Base-by-base conservation (phyloP, 768 basidiomycete species). In the Rhizopogon vulgaris region DNA sequence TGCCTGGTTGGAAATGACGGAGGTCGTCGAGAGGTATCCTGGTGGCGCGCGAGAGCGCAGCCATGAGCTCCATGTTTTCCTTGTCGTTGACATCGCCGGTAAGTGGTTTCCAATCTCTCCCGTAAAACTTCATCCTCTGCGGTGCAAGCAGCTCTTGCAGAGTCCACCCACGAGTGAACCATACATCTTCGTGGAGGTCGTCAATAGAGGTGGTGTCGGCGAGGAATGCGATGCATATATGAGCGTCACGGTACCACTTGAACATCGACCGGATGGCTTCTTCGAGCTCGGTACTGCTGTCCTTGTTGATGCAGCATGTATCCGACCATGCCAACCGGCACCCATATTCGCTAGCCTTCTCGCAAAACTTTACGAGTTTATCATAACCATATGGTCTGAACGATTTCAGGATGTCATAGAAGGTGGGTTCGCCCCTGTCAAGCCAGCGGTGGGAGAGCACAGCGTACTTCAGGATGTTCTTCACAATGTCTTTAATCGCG, bases 201-300 rank as follows among this genome's bases (percentile, higher is more conserved):
- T 68, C 64, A 0, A 60, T 22, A 2, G 66, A 63, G 7, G 66
- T 66, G 15, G 64, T 58, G 12, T 68, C 65, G 2, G 64, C 56
- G 52, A 66, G 32, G 56, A 66, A 66, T n/a, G 66, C 64, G 41
- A 66, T 66, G 60, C 66, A 68, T 11, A 64, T 51, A 34, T 64
- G 52, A 9, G 64, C 42, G 8, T 62, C 60, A 10, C 62, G 65
- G 41, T 66, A 66, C 65, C 65, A 66, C 52, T 64, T 66, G 52
- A 66, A 66, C 66, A 66, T 68, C 28, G 66, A 66, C n/a, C 62
- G 63, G 30, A 68, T 66, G 1, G 65, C 66, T 47, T 68, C 65
- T 48, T 69, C 63, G 2, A 69, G 67, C 37, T 69, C 67, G 1
- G 69, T 58, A 40, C 69, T 69, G 47, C 67, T 69, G 7, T 66